Evolutionary conservation across 768 basidiomycete genomes (phyloP).

Genomic region (Kwoniella mangroviensis): DNA sequence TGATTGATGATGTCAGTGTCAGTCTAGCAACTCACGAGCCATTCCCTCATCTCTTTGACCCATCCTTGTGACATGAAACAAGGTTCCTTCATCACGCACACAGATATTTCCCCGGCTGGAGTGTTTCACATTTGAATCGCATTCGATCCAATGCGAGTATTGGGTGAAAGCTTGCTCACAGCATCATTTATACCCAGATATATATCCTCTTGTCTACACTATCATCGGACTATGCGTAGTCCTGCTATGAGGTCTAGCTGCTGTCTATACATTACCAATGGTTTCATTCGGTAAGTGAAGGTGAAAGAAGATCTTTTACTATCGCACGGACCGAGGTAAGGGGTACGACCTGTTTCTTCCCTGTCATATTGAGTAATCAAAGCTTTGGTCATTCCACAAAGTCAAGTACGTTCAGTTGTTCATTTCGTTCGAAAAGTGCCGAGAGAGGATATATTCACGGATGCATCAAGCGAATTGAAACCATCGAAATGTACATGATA

Average conservation of each 20-base stretch:
- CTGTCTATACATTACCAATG: background rate
- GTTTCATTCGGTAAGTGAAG: too few species aligned
- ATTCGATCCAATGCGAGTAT: too few species aligned
- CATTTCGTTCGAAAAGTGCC: too few species aligned
- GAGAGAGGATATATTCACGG: too few species aligned
- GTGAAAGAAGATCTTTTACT: background rate
- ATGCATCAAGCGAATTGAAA: too few species aligned
- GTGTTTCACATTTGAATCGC: constrained; percentile 25
- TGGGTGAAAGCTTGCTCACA: background rate
- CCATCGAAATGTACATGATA: too few species aligned
- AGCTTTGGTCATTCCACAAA: background rate
- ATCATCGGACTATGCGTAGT: background rate
- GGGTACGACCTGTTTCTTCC: background rate
- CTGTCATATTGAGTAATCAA: background rate
- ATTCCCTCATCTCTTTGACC: background rate
- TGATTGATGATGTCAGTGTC: constrained; percentile 15
- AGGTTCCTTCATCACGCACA: background rate
- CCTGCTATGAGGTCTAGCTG: background rate
- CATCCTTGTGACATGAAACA: constrained; percentile 1
- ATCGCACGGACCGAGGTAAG: background rate
- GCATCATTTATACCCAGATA: background rate
- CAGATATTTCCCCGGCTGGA: constrained; percentile 1
- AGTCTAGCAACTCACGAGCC: constrained; percentile 1
- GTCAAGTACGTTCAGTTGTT: background rate
- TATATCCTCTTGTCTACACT: background rate